These are phyloP conservation scores for Rasamsonia emersonii DNA, from an alignment of 2,329 filamentous ascomycete species.

Conservation along the genomic window DNA sequence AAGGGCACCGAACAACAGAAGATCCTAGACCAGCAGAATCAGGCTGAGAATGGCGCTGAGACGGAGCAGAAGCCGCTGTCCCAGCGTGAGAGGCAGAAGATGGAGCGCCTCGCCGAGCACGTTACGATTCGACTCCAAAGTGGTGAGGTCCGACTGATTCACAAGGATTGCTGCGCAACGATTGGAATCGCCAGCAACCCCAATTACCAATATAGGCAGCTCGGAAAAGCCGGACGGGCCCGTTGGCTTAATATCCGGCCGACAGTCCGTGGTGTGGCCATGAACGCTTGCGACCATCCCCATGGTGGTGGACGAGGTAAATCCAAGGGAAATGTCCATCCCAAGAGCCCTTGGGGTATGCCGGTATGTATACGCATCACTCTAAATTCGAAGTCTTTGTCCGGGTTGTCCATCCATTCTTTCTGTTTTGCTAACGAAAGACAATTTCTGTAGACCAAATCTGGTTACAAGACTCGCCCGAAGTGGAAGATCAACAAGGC, in stretches of 20 bases:
- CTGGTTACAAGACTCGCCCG: conserved; percentile 75
- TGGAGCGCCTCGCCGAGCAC: conserved; percentile 60
- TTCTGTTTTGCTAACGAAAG: conserved; percentile 11
- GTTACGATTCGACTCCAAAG: conserved; percentile 84
- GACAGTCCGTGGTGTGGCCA: conserved; percentile 92
- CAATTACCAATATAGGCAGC: conserved; percentile 78
- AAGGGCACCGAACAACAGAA: conserved; percentile 66
- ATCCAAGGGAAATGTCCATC: conserved; percentile 94
- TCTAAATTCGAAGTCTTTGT: too few relatives aligned
- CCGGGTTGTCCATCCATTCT: conserved; percentile 6
- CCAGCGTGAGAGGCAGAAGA: conserved; percentile 30
- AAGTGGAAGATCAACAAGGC: conserved; percentile 87
- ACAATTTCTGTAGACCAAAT: conserved; percentile 38
- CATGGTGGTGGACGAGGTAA: conserved; percentile 99
- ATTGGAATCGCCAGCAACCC: conserved; percentile 91
- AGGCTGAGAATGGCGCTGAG: conserved; percentile 44
- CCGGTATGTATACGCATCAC: conserved; percentile 82
- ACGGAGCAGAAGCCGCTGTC: conserved; percentile 26
- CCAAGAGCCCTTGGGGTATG: conserved; percentile 92
- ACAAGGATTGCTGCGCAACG: conserved; percentile 87
- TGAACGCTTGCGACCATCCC: conserved; percentile 98
- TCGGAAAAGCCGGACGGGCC: conserved; percentile 91
- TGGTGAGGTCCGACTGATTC: conserved; percentile 82
- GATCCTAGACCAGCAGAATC: conserved; percentile 14
- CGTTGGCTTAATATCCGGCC: conserved; percentile 91